These are phyloP conservation scores for Fragaria vesca DNA, from an alignment of 306 rosid genomes.

Conservation along the genomic window DNA sequence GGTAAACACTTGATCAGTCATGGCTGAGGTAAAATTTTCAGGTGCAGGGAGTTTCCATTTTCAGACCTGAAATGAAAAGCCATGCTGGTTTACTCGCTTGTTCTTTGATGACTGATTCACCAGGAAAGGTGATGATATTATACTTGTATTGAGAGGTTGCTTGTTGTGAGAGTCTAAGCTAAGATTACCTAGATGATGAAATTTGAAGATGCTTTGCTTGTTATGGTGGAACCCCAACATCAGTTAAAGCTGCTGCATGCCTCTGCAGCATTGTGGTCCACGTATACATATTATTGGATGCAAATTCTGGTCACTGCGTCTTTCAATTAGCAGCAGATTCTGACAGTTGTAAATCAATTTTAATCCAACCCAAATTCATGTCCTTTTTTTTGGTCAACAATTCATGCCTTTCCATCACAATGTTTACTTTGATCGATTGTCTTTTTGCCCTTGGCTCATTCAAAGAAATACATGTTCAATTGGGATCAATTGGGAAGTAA, in stretches of 20 bases:
- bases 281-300: constrained; percentile 8
- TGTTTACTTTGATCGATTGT: constrained; percentile 12
- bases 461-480: background rate
- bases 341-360: constrained; percentile 28
- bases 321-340: constrained; percentile 21
- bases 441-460: background rate
- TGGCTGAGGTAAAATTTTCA: constrained; percentile 15
- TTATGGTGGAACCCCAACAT: constrained; percentile 43
- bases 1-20: background rate
- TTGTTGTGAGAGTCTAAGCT: constrained; percentile 40
- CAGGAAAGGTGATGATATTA: background rate
- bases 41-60: constrained; percentile 38
- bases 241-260: constrained; percentile 54
- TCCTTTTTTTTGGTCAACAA: background rate
- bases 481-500: too few species aligned
- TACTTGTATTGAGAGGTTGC: constrained; percentile 28
- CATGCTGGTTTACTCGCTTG: constrained; percentile 14
- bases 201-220: constrained; percentile 56
- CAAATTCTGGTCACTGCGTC: constrained; percentile 31
- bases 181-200: background rate
- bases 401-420: background rate
- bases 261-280: constrained; percentile 41
- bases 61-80: constrained; percentile 30
- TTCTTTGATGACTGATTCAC: constrained; percentile 23
- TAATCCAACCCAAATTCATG: background rate